phyloP scores from a whole-genome alignment of 2,329 filamentous ascomycete genomes.

The Alternaria atra region DNA sequence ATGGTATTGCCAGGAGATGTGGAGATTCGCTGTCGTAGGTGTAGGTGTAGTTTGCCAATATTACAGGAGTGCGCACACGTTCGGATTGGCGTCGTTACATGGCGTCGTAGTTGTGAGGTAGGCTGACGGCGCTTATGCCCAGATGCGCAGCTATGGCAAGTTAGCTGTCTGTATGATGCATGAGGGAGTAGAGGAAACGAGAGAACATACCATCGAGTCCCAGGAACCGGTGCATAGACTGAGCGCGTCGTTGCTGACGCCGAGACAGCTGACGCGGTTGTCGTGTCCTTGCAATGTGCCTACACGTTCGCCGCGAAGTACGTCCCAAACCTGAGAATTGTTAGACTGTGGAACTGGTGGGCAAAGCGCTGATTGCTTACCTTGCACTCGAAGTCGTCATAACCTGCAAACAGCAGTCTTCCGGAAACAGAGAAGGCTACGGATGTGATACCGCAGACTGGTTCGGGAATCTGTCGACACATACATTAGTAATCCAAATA shows the following conservation, averaged over 20 bases:
- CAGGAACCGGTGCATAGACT: constrained; percentile 99
- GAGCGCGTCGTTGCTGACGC: constrained; percentile 98
- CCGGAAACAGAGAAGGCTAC: constrained; percentile 98
- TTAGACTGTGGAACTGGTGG: constrained; percentile 50
- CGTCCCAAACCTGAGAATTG: constrained; percentile 87
- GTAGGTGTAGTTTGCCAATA: constrained; percentile 33
- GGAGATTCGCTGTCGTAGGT: constrained; percentile 36
- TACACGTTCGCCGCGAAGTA: constrained; percentile 95
- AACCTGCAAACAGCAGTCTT: constrained; percentile 92
- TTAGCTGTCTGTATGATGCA: constrained; percentile 31
- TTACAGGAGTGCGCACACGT: constrained; percentile 38
- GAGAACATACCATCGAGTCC: constrained; percentile 89
- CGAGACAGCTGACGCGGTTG: constrained; percentile 97
- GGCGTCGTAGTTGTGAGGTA: constrained; percentile 32
- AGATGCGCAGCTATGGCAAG: constrained; percentile 59
- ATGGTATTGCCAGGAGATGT: constrained; percentile 38
- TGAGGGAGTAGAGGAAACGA: neutral
- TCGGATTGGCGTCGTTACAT: constrained; percentile 47
- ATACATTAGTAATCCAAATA: constrained; percentile 36
- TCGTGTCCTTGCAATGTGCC: constrained; percentile 96
- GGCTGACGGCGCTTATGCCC: constrained; percentile 54
- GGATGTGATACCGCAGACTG: constrained; percentile 96
- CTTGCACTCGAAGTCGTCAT: constrained; percentile 99
- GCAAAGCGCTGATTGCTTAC: constrained; percentile 61
- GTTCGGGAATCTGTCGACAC: constrained; percentile 85